A percentile compares a stretch with the other conserved stretches of the same genome.
Conservation (phyloP, 371 early-diverging fungal species). For the Syncephalis plumigaleata region DNA sequence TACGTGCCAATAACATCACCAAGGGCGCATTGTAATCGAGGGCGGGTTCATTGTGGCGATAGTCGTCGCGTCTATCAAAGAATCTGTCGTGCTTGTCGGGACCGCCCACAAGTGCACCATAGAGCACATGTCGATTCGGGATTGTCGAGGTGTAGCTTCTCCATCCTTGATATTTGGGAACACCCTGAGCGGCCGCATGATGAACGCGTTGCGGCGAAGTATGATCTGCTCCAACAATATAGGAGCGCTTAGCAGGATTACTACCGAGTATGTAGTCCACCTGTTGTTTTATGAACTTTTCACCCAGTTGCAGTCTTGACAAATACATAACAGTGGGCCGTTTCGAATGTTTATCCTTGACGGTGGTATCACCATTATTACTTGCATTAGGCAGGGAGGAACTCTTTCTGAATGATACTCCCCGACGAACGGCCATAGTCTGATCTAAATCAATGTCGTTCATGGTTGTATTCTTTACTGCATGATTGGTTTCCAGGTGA, state of each 20-base stretch:
- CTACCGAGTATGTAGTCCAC: slow-evolving; percentile 34
- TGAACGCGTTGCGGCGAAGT: slow-evolving; percentile 41
- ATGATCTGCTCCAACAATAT: slow-evolving; percentile 34
- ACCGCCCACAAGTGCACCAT: slow-evolving; percentile 45
- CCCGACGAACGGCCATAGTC: no score
- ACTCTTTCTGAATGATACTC: no score
- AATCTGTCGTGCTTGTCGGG: slow-evolving; percentile 32
- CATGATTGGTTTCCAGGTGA: no score
- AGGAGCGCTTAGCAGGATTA: slow-evolving; percentile 33
- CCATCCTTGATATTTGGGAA: slow-evolving; percentile 20
- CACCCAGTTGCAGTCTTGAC: slow-evolving; percentile 14
- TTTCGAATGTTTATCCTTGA: no score
- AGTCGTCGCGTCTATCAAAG: slow-evolving; percentile 25
- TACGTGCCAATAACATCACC: background rate
- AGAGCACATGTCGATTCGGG: slow-evolving; percentile 17
- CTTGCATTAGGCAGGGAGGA: no score
- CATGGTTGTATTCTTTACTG: no score
- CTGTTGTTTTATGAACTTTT: slow-evolving; percentile 23
- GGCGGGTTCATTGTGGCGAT: slow-evolving; percentile 26
- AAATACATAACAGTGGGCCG: background rate
- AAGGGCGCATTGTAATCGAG: slow-evolving; percentile 47
- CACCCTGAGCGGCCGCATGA: slow-evolving; percentile 41
- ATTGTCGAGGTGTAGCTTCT: slow-evolving; percentile 17
- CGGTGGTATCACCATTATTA: no score
- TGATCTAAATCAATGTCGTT: no score